phyloP scores from a whole-genome alignment of 306 rosid genomes.

The Lathyrus sativus region DNA sequence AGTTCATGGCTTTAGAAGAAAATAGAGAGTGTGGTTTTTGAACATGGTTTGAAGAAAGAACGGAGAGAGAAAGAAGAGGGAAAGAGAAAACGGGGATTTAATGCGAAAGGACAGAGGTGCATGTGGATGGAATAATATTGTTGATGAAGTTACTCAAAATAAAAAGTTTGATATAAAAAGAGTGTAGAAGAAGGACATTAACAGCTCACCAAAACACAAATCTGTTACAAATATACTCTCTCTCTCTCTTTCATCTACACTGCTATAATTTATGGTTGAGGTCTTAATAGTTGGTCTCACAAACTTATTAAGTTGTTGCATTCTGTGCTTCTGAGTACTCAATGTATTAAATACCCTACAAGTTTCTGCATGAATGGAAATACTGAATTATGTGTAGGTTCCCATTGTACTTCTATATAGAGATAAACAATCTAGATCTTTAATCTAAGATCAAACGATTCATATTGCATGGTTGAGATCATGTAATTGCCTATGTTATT shows the following conservation, averaged over 20 bases:
- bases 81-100: slow-evolving; percentile 42
- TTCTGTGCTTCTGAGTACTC: not conserved
- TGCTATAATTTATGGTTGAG: slow-evolving; percentile 42
- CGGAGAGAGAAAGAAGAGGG: slow-evolving; percentile 28
- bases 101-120: slow-evolving; percentile 48
- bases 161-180: not conserved
- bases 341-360: not conserved
- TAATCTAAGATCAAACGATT: too few species aligned
- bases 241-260: slow-evolving; percentile 18
- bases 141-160: not conserved
- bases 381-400: not conserved
- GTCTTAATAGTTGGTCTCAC: slow-evolving; percentile 35
- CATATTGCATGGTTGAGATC: too few species aligned
- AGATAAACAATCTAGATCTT: too few species aligned
- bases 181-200: slow-evolving; percentile 15
- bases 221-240: slow-evolving; percentile 49
- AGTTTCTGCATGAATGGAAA: slow-evolving; percentile 3
- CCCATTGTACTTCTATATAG: too few species aligned
- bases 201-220: slow-evolving; percentile 52
- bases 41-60: slow-evolving; percentile 45
- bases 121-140: slow-evolving; percentile 46
- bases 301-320: not conserved
- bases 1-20: slow-evolving; percentile 45
- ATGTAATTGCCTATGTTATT: too few species aligned
- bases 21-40: slow-evolving; percentile 31